Base-by-base conservation (phyloP, 306 rosid species). In the Medicago truncatula region DNA sequence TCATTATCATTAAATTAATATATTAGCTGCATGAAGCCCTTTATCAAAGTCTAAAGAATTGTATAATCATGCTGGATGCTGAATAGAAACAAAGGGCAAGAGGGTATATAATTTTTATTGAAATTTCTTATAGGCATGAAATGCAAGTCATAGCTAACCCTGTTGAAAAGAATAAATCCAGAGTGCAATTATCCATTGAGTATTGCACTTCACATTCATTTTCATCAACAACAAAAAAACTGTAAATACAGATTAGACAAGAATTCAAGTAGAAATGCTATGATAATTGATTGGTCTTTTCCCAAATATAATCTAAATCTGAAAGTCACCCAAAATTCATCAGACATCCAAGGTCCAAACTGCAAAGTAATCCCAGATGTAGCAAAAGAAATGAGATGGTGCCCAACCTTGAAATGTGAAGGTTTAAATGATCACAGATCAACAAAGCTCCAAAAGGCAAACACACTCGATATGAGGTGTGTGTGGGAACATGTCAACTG, bases 401-500 rank as follows among this genome's bases (percentile, higher is more conserved):
- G 25, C 53, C 71, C 59, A n/a, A 82, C 86, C 82, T 78, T 76
- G 71, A 73, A 54, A 62, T 61, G 77, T 31, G 60, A 71, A 34
- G 44, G 61, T 76, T 41, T 34, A 25, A 17, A 39, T 39, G 67
- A 75, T 64, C 64, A 41, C 58, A 71, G 68, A 77, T 87, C 83
- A 83, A 67, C 77, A 81, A 77, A 92, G 96, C 84, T 95, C 98
- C 82, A 92, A 82, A 40, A 88, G 83, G 87, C 96, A 92, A 31
- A 95, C 93, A 74, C 97, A 92, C 84, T 95, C 98, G 49, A 90
- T 89, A 81, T 95, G 98, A 76, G 96, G 98, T 66, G 98, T 92
- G 89, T 92, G 98, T 5, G 98, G 98, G 83, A 95, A 95, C 98
- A 95, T 95, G 86, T 95, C 97, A n/a, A 95, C 96, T 1, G 98